Evolutionary conservation across 495 filamentous ascomycete species (phyloP).

Genomic region (Penicillium atrosanguineum): DNA sequence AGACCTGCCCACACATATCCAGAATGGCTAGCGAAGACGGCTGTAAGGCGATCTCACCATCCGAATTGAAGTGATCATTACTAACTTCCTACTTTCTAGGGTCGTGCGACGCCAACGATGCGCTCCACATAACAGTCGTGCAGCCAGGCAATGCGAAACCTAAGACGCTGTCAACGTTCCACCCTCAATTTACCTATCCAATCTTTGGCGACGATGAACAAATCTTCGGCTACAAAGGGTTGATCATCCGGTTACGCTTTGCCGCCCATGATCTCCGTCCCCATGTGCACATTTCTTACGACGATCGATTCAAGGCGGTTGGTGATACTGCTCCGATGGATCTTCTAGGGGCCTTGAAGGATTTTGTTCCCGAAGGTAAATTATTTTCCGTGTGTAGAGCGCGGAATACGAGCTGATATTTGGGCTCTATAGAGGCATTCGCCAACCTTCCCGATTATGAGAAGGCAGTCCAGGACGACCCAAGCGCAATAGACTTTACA

Average conservation of each 20-base stretch:
- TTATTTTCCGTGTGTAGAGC: neutral
- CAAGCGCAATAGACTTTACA: constrained; percentile 54
- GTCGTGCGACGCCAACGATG: constrained; percentile 73
- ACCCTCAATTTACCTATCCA: constrained; percentile 83
- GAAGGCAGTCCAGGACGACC: constrained; percentile 51
- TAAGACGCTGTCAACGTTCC: constrained; percentile 64
- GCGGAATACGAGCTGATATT: neutral
- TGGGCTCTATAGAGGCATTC: constrained; percentile 54
- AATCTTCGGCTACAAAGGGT: constrained; percentile 84
- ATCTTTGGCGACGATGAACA: constrained; percentile 89
- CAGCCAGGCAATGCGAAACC: constrained; percentile 53
- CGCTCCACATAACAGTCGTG: constrained; percentile 67
- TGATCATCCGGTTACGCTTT: constrained; percentile 74
- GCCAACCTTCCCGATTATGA: constrained; percentile 58
- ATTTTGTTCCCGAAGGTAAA: constrained; percentile 66
- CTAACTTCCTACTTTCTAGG: constrained; percentile 46
- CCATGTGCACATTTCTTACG: constrained; percentile 66
- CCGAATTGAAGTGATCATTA: neutral
- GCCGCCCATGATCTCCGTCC: constrained; percentile 80
- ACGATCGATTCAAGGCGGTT: constrained; percentile 68
- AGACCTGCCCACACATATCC: constrained; percentile 6
- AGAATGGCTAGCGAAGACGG: constrained; percentile 49
- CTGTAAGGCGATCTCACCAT: constrained; percentile 36
- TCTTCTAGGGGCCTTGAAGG: constrained; percentile 60
- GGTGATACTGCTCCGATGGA: constrained; percentile 70